These are phyloP conservation scores for Geotrichum histeridarum DNA, from an alignment of 1,139 yeast species.

Conservation along the genomic window DNA sequence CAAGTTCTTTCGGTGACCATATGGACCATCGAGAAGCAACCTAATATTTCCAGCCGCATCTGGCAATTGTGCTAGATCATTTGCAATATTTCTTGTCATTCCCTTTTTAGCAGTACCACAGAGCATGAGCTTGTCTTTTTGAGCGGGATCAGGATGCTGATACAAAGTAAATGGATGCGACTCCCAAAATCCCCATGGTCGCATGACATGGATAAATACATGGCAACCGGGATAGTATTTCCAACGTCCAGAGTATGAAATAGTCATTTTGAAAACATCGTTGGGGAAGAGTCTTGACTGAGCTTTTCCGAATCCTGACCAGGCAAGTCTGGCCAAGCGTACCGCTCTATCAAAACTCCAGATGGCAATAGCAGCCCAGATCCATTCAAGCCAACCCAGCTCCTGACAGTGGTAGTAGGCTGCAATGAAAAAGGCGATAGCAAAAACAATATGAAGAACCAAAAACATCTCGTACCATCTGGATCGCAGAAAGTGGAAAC, in stretches of 20 bases:
- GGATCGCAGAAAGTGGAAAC: slow-evolving; percentile 35
- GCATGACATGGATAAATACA: slow-evolving; percentile 50
- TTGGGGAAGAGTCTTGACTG: slow-evolving; percentile 24
- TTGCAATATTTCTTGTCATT: slow-evolving; percentile 29
- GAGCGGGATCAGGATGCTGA: slow-evolving; percentile 22
- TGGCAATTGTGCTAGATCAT: slow-evolving; percentile 21
- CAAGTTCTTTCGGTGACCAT: slow-evolving; percentile 47
- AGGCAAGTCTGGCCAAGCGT: slow-evolving; percentile 37
- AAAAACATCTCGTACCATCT: slow-evolving; percentile 44
- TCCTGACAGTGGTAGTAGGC: slow-evolving; percentile 42
- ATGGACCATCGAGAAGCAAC: slow-evolving; percentile 54
- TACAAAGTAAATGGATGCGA: slow-evolving; percentile 63
- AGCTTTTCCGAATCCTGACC: slow-evolving; percentile 37
- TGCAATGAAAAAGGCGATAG: slow-evolving; percentile 41
- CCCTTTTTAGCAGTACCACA: slow-evolving; percentile 36
- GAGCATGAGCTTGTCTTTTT: slow-evolving; percentile 31
- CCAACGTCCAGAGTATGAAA: slow-evolving; percentile 36
- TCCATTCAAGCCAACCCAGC: slow-evolving; percentile 40
- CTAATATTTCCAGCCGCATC: slow-evolving; percentile 23
- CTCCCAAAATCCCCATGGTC: slow-evolving; percentile 38
- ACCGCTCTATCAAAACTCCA: slow-evolving; percentile 44
- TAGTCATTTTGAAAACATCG: slow-evolving; percentile 47
- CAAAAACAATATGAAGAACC: slow-evolving; percentile 39
- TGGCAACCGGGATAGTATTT: slow-evolving; percentile 39
- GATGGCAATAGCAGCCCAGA: slow-evolving; percentile 37